Conservation (phyloP, 345 rosid genomes). For the Acer negundo region DNA sequence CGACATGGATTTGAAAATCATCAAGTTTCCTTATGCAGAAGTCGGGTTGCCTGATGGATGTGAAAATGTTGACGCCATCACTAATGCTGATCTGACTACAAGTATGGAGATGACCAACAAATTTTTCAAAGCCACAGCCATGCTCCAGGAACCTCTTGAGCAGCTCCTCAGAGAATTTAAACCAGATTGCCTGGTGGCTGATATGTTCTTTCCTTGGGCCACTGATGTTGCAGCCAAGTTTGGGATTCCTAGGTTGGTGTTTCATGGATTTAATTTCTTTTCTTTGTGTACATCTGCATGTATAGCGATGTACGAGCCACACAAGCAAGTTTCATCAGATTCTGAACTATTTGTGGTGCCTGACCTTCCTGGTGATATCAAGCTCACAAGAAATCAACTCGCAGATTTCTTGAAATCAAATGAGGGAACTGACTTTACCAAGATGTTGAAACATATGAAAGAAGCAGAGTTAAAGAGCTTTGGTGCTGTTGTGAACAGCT, state of each 20-base stretch:
- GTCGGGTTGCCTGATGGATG: slow-evolving; percentile 38
- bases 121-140: slow-evolving; percentile 16
- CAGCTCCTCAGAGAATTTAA: slow-evolving; percentile 21
- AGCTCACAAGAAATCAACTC: slow-evolving; percentile 23
- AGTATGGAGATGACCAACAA: slow-evolving; percentile 3
- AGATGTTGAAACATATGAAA: neutral
- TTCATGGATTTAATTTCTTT: slow-evolving; percentile 54
- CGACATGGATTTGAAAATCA: slow-evolving; percentile 19
- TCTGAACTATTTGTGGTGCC: slow-evolving; percentile 39
- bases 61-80: slow-evolving; percentile 11
- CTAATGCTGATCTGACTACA: neutral
- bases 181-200: slow-evolving; percentile 49
- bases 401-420: neutral
- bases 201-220: slow-evolving; percentile 64
- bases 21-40: slow-evolving; percentile 25
- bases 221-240: slow-evolving; percentile 42
- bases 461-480: slow-evolving; percentile 31
- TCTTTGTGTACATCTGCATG: slow-evolving; percentile 25
- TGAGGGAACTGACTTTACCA: neutral
- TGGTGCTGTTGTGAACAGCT: slow-evolving; percentile 15
- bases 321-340: slow-evolving; percentile 31
- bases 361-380: slow-evolving; percentile 33
- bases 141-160: slow-evolving; percentile 36
- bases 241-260: slow-evolving; percentile 51
- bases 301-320: slow-evolving; percentile 36